These are phyloP conservation scores for Aspergillus wentii DNA, from an alignment of 495 filamentous ascomycete species.

Conservation along the genomic window DNA sequence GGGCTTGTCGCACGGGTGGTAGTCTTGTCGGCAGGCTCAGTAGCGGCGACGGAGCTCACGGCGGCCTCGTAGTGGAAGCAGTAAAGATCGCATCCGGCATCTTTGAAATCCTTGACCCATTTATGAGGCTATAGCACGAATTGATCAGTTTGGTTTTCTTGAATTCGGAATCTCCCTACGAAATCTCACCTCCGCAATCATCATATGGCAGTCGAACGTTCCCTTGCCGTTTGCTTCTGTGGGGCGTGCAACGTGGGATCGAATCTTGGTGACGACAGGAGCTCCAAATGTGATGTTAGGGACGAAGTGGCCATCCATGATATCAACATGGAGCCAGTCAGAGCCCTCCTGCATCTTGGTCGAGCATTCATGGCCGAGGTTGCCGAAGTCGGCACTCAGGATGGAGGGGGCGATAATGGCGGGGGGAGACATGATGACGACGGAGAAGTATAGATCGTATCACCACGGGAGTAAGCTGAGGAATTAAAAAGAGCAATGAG, in stretches of 20 bases:
- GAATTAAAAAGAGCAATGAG: not conserved
- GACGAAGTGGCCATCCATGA: slow-evolving; percentile 98
- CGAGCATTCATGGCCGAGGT: slow-evolving; percentile 78
- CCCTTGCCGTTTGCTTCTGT: slow-evolving; percentile 59
- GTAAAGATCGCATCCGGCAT: slow-evolving; percentile 93
- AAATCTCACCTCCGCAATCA: slow-evolving; percentile 82
- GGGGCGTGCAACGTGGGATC: slow-evolving; percentile 69
- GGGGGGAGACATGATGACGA: slow-evolving; percentile 66
- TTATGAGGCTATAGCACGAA: slow-evolving; percentile 69
- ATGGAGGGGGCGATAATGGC: slow-evolving; percentile 97
- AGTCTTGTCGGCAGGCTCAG: slow-evolving; percentile 62
- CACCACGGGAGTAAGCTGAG: not conserved
- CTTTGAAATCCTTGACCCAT: slow-evolving; percentile 93
- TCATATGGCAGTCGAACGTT: slow-evolving; percentile 99
- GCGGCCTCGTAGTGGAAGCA: slow-evolving; percentile 99
- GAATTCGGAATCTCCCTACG: not conserved
- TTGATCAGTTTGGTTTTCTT: slow-evolving; percentile 1
- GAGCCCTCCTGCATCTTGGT: slow-evolving; percentile 76
- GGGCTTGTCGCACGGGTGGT: slow-evolving; percentile 67
- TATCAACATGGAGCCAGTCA: slow-evolving; percentile 76
- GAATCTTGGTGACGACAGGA: slow-evolving; percentile 90
- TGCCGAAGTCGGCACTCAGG: slow-evolving; percentile 90
- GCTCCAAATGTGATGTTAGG: slow-evolving; percentile 97
- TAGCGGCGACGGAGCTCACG: slow-evolving; percentile 73
- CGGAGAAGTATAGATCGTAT: too few species aligned